Base-by-base conservation (phyloP, 108 stramenopile genomes). In the Pseudonitzschia pungens region DNA sequence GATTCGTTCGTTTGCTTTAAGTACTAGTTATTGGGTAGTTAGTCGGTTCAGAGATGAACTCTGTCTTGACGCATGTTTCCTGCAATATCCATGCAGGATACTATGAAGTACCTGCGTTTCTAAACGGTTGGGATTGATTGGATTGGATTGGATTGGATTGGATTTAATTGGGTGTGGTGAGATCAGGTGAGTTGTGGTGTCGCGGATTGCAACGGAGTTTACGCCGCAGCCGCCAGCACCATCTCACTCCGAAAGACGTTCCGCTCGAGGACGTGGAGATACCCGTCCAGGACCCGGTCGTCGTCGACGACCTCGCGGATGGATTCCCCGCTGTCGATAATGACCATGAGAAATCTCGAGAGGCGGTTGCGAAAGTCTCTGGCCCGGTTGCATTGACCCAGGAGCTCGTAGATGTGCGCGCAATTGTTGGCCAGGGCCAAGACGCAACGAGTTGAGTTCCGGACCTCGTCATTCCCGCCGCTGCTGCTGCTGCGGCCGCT, bases 381-480 rank as follows among this genome's bases (percentile, higher is more conserved):
- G 58, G 71, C 58, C 28, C 45, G 40, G 0, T 44, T 24, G 26
- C 41, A 7, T 1, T 48, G 24, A 4, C 58, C 58, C 44, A 72
- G 45, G 16, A 29, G 26, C 29, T 62, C 42, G 57, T 72, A 44
- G 43, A 62, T 43, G 20, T 72, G 58, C 12, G 71, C 71, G 29
- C 71, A 72, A 45, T 72, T 72, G 45, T 72, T 72, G 40, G 62
- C n/a, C 43, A 72, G 26, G 9, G 57, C 71, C 44, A 72, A 24
- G 26, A 42, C 36, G 27, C 45, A 58, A 8, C 53, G 69, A 8
- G 33, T 36, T 28, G 69, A 28, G 8, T 16, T 16, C 10, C 40
- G 26, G 27, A 36, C 15, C 21, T 69, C 68, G 54, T 36, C 21
- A 54, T 26, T 16, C 18, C 55, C 3, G 32, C n/a, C n/a, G 29